Base-by-base conservation (phyloP, 805 yeast genomes). In the Hanseniaspora valbyensis region DNA sequence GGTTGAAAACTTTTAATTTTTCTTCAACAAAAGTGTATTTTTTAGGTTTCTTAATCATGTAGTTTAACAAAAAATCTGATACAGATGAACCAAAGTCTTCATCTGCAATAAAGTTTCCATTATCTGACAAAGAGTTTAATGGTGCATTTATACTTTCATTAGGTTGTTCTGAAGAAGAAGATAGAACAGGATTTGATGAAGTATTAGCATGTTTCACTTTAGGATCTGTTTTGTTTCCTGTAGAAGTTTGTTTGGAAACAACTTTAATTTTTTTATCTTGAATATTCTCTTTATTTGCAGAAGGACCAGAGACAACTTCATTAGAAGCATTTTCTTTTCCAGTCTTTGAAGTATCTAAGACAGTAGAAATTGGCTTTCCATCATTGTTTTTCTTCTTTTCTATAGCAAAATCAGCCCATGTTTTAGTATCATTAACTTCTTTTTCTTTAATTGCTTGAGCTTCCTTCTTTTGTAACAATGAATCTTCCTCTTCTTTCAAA, bases 191-290 rank as follows among this genome's bases (percentile, higher is more conserved):
- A 12, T 8, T 28, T 12, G 12, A 7, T 8, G 30, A 12, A 28
- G 30, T 8, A 12, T 12, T 28, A 8, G 12, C 30, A 8, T 28
- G 30, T 28, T 28, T 28, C 13, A n/a, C 13, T n/a, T 32, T 32
- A 6, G 36, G 18, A 18, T 28, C 30, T 4, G 73, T 66, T 50
- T 69, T 67, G 14, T 71, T 67, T 6, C 67, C 54, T 12, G 73
- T 65, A 44, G 69, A 67, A 41, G 67, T 57, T 55, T 66, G 56
- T 53, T 22, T 22, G n/a, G 37, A 6, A 36, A 21, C 5, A 14
- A 10, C 8, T 22, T 34, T 12, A 19, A 12, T n/a, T 44, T 44
- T 14, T 13, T 44, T 16, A 13, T 34, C 40, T 44, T 34, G 18
- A 7, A 25, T 14, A n/a, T n/a, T n/a, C 19, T 40, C 48, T 54